Evolutionary conservation across 108 stramenopile species (phyloP).

Genomic region (Nitzschia sp.): DNA sequence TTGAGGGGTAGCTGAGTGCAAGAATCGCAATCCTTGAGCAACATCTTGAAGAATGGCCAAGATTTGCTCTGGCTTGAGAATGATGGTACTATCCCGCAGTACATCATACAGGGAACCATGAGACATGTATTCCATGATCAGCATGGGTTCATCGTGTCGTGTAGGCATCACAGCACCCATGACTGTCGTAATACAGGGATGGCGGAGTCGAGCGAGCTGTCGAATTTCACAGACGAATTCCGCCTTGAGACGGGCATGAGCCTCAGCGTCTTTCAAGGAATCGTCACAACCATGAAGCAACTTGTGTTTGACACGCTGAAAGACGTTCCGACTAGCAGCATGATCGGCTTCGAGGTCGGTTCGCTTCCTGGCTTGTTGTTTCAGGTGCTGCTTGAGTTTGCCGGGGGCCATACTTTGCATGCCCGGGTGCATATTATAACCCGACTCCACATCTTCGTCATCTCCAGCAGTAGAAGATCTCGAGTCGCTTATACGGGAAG

Average conservation of each 20-base stretch:
- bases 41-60: slow-evolving; percentile 61
- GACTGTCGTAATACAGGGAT: slow-evolving; percentile 74
- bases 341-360: background rate
- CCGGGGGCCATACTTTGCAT: background rate
- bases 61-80: slow-evolving; percentile 47
- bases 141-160: slow-evolving; percentile 46
- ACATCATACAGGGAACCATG: slow-evolving; percentile 62
- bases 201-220: slow-evolving; percentile 52
- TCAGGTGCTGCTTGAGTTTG: slow-evolving; percentile 2
- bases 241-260: slow-evolving; percentile 16
- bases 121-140: slow-evolving; percentile 56
- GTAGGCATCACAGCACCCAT: slow-evolving; percentile 55
- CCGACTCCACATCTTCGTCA: slow-evolving; percentile 6
- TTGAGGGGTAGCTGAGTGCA: slow-evolving; percentile 61
- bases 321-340: background rate
- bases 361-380: background rate
- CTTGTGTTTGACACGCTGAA: background rate
- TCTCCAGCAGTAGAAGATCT: background rate
- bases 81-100: slow-evolving; percentile 59
- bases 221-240: slow-evolving; percentile 44
- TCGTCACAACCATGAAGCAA: background rate
- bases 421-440: background rate
- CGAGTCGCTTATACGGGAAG: background rate
- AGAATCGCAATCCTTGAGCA: slow-evolving; percentile 60
- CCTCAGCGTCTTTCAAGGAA: background rate